These are phyloP conservation scores for Conticribra weissflogii DNA, from an alignment of 108 stramenopile genomes.

Conservation along the genomic window DNA sequence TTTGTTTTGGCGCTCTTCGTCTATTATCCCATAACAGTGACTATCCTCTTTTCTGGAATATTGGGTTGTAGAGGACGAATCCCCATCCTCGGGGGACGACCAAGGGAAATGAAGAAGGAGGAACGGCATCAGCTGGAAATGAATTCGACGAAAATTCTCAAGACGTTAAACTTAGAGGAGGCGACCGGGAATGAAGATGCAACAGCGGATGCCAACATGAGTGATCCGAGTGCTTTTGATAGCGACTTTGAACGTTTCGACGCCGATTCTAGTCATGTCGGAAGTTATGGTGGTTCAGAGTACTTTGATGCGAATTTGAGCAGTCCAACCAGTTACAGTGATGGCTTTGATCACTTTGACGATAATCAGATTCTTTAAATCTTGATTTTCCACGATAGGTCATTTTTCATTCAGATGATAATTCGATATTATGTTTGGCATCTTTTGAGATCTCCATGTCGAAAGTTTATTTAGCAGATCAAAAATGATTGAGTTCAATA, in stretches of 20 bases:
- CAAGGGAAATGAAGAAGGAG: slow-evolving; percentile 49
- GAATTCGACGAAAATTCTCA: slow-evolving; percentile 17
- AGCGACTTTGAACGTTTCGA: slow-evolving; percentile 20
- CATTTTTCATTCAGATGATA: too few species aligned
- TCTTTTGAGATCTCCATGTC: too few species aligned
- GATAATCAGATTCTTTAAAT: slow-evolving; percentile 23
- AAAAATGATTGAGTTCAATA: too few species aligned
- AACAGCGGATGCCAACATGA: neutral
- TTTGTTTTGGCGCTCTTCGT: slow-evolving; percentile 52
- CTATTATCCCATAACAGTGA: slow-evolving; percentile 52
- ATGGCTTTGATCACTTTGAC: slow-evolving; percentile 25
- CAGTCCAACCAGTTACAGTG: slow-evolving; percentile 8
- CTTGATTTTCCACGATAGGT: too few species aligned
- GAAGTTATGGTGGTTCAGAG: too few species aligned
- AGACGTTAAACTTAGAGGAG: slow-evolving; percentile 3
- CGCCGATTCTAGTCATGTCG: too few species aligned
- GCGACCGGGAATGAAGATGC: slow-evolving; percentile 1
- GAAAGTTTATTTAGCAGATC: too few species aligned
- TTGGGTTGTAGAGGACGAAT: slow-evolving; percentile 56
- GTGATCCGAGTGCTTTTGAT: slow-evolving; percentile 14
- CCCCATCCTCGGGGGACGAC: slow-evolving; percentile 56
- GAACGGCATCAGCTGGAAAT: slow-evolving; percentile 32
- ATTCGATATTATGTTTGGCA: too few species aligned
- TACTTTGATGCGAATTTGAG: too few species aligned
- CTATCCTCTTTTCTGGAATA: slow-evolving; percentile 52